Evolutionary conservation across 2,329 filamentous ascomycete genomes (phyloP), one percentile per base, ranked within the genome.

Genomic region (Aspergillus bombycis): DNA sequence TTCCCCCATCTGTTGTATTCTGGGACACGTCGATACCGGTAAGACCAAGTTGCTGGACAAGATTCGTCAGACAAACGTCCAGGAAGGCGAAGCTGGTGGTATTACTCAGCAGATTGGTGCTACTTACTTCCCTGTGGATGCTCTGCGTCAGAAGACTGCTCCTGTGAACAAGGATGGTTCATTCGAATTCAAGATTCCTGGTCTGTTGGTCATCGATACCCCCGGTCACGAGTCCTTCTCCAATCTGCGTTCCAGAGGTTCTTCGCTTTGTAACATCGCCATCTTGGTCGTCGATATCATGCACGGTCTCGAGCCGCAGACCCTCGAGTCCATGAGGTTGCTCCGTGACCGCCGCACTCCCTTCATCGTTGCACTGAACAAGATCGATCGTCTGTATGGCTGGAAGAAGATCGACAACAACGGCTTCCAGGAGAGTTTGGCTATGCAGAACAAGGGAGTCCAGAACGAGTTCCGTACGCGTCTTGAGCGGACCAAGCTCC

Each of bases 211-310:
- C 74, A 99, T 99, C 75, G 95, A 99, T 81, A 99, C 95, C 0
- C 96, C 95, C 74, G 95, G 95, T 83, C 95, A 99, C 93, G 95
- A 99, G 88, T 99, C 95, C 74, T 99, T 99, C 88, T 97, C 94
- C 67, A 99, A 99, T 82, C 83, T 99, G 69, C 91, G 96, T 75
- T 97, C 94, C 70, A 89, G 96, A 82, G 95, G 95, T 82, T 98
- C 95, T 46, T 98, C 94, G 16, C 91, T 99, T 63, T 99, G 96
- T 81, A 99, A 99, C 84, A 99, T 99, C 81, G 95, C 95, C 72
- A 99, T 99, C 77, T 84, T 99, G 70, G 96, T 99, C 48, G 94
- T 99, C 71, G 95, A 99, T 84, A 99, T 99, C 75, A 98, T 99
- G 95, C 95, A 99, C 87, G 96, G 96, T 77, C 87, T 99, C 54